Evolutionary conservation across 2,329 filamentous ascomycete species (phyloP), one percentile per base, ranked within the genome.

Genomic region (Phoma sp.): DNA sequence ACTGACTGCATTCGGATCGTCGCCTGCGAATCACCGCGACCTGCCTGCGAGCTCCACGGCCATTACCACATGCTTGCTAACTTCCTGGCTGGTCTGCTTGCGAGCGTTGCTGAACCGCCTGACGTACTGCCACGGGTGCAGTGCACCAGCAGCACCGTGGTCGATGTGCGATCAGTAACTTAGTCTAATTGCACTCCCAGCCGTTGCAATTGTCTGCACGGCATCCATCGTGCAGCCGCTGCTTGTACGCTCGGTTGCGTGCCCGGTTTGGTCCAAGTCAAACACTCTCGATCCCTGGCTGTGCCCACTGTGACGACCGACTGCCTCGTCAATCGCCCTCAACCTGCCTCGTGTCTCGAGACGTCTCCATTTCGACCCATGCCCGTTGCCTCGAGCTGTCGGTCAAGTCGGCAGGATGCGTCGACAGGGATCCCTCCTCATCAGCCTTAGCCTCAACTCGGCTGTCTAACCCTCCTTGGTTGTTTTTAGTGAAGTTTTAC

Each of bases 381-480:
- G 33, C 42, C 45, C 52, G 41, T 50, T 50, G 52, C 46, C 42
- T 51, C 55, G 48, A 46, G 52, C 47, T 47, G 45, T 59, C 65
- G 66, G 68, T 36, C 59, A 60, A 47, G 46, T 69, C 68, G 66
- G 69, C 69, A 64, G 58, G 59, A 62, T 69, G 62, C 67, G 61
- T 59, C 55, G 23, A 45, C 54, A 37, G 40, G 51, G 51, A 49
- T 49, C 48, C 47, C 54, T 48, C 46, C 2, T 47, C 35, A 53
- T 48, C 37, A 29, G 6, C 33, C 35, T 57, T 63, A 62, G 66
- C 61, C 52, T 47, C 47, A 44, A 32, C 53, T 71, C 68, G 67
- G 68, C 58, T 66, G 58, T 65, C 61, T 67, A 55, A 47, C 68
- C 59, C 27, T 45, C 52, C 64, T 63, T 42, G 54, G 57, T 25